phyloP scores from a whole-genome alignment of 352 stramenopile species.

The Phytophthora kernoviae region DNA sequence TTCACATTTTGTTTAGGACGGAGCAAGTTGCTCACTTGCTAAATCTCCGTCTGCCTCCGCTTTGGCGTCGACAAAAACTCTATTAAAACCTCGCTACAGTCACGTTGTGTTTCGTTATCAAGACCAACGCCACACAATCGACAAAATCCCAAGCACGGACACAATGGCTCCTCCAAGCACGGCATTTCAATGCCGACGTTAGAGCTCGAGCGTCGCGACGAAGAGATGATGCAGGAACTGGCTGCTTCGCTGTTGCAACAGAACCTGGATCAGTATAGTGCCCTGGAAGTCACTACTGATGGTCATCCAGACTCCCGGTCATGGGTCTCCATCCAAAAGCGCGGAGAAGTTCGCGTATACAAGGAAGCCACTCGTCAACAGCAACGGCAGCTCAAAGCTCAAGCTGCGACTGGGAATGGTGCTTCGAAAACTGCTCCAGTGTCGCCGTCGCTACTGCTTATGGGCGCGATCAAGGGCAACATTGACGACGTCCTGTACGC shows the following conservation, averaged over 20 bases:
- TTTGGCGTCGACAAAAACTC: conserved; percentile 1
- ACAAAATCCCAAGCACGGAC: conserved; percentile 17
- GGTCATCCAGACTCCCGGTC: conserved; percentile 37
- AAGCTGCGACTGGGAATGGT: conserved; percentile 26
- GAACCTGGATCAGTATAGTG: conserved; percentile 34
- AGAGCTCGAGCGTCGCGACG: conserved; percentile 31
- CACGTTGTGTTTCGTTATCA: conserved; percentile 16
- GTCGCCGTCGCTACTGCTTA: conserved; percentile 32
- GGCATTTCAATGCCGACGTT: conserved; percentile 33
- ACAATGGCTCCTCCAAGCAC: conserved; percentile 22
- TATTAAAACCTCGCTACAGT: not conserved
- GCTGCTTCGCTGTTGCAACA: conserved; percentile 29
- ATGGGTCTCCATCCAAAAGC: conserved; percentile 36
- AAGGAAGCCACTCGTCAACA: conserved; percentile 39
- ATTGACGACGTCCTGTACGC: conserved; percentile 59
- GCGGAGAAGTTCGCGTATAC: conserved; percentile 36
- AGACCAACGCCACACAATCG: conserved; percentile 3
- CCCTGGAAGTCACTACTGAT: conserved; percentile 29
- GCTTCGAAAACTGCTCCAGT: conserved; percentile 14
- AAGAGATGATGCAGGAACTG: conserved; percentile 37
- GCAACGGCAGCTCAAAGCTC: conserved; percentile 23
- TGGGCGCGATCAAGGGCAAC: conserved; percentile 45
- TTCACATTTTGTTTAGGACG: conserved; percentile 14
- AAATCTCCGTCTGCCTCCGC: conserved; percentile 14
- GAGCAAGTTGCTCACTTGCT: conserved; percentile 19